phyloP scores from a whole-genome alignment of 2,329 filamentous ascomycete genomes.

The Colletotrichum zoysiae region DNA sequence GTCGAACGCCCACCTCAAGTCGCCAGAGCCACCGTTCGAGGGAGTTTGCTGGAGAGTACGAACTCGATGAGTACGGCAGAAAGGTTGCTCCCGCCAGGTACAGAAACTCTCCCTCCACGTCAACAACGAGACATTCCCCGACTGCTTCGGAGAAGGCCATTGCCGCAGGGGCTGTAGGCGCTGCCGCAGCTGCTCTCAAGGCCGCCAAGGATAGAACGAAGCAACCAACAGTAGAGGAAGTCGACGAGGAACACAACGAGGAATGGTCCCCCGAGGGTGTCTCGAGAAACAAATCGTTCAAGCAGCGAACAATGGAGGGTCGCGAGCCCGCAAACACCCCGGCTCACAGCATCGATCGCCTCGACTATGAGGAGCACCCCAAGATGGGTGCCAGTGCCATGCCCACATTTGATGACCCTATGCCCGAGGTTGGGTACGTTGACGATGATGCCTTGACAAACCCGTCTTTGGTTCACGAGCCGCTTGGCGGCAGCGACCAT shows the following conservation, averaged over 20 bases:
- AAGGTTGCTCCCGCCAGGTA: slow-evolving; percentile 64
- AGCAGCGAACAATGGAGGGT: slow-evolving; percentile 71
- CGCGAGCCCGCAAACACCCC: slow-evolving; percentile 68
- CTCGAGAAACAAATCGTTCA: slow-evolving; percentile 73
- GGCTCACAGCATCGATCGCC: slow-evolving; percentile 69
- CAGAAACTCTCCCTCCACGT: slow-evolving; percentile 66
- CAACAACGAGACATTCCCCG: slow-evolving; percentile 59
- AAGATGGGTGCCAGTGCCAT: slow-evolving; percentile 77
- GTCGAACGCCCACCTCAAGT: slow-evolving; percentile 51
- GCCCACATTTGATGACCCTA: slow-evolving; percentile 76
- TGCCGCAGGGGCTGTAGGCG: slow-evolving; percentile 67
- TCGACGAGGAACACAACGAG: slow-evolving; percentile 51
- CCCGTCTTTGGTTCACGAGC: slow-evolving; percentile 84
- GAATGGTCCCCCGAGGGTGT: slow-evolving; percentile 64
- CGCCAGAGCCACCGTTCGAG: slow-evolving; percentile 55
- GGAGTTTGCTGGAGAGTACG: slow-evolving; percentile 66
- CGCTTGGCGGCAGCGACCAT: slow-evolving; percentile 66
- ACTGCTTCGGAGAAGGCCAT: slow-evolving; percentile 70
- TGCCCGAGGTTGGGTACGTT: slow-evolving; percentile 81
- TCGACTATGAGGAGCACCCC: slow-evolving; percentile 65
- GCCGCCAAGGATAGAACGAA: slow-evolving; percentile 59
- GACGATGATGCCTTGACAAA: slow-evolving; percentile 83
- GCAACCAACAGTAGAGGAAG: slow-evolving; percentile 52
- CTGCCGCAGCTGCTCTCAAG: slow-evolving; percentile 65
- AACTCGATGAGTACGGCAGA: slow-evolving; percentile 68